Base-by-base conservation (phyloP, 1,284 basidiomycete species). In the Takashimella tepidaria region DNA sequence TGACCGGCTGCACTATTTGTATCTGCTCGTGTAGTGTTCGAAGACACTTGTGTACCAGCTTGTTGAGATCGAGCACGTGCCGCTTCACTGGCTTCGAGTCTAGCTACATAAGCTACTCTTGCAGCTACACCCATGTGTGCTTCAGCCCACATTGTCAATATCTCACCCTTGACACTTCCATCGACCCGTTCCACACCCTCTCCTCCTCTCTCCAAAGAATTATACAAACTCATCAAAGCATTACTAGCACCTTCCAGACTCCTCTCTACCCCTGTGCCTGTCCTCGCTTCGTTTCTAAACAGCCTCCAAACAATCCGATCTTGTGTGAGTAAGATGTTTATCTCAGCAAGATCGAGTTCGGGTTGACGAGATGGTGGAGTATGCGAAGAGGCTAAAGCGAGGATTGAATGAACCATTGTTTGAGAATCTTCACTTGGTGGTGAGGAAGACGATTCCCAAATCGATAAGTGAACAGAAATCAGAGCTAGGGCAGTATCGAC, bases 241-340 rank as follows among this genome's bases (percentile, higher is more conserved):
- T 50, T 53, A 10, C 60, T 55, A 3, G 72, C 70, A 3, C 62
- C 67, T 47, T 67, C 63, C 12, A 70, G 51, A 21, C 62, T 61
- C 37, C 58, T 49, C 47, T 70, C 68, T 16, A 53, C 55, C 4
- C 60, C 63, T 10, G 55, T 56, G 5, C 62, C 67, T 10, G 60
- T 57, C 31, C 53, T 46, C 1, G 69, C 67, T 53, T 69, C 53
- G 11, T 51, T 46, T 48, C 63, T 61, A 54, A 59, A 64, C 27
- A 65, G 50, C 22, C 70, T 68, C 68, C 69, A 74, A 23, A 72
- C 64, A 49, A 70, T 62, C 41, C 58, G 51, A 56, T 74, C 72
- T 53, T 70, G 57, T 11, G 61, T 48, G 26, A 74, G 56, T 4
- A 74, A 58, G 21, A 70, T 61, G 51, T 71, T 68, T 54, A 69